Percentiles rank a stretch among this genome's conserved stretches.
phyloP scores from a whole-genome alignment of 768 basidiomycete species.

The Lactarius akahatsu region DNA sequence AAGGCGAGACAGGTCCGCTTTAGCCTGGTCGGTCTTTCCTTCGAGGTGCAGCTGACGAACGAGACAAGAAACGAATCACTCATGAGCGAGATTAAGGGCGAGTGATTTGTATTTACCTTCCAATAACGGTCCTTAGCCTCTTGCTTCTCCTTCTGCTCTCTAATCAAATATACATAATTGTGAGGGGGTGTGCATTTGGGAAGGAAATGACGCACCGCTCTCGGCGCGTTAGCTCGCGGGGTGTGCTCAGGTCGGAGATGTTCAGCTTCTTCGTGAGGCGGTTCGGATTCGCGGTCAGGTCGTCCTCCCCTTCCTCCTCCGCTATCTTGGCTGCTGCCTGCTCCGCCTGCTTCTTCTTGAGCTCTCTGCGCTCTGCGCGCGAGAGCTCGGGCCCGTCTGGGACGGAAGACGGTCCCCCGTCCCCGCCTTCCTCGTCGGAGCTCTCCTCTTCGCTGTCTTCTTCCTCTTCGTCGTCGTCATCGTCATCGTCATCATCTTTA shows the following conservation, averaged over 20 bases:
- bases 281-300: conserved; percentile 77
- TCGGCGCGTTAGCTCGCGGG: conserved; percentile 59
- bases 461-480: conserved; percentile 32
- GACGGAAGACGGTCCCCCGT: conserved; percentile 34
- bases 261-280: conserved; percentile 70
- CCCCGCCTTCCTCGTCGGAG: conserved; percentile 38
- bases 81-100: neutral
- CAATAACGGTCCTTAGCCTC: conserved; percentile 85
- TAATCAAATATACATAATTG: conserved; percentile 33
- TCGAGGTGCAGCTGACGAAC: conserved; percentile 56
- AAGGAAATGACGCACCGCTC: conserved; percentile 50
- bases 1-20: conserved; percentile 82
- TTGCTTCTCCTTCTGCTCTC: conserved; percentile 90
- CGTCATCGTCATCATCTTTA: conserved; percentile 27
- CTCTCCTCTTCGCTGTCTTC: conserved; percentile 41
- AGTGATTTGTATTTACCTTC: conserved; percentile 52
- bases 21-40: conserved; percentile 91
- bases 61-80: conserved; percentile 3
- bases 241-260: conserved; percentile 68
- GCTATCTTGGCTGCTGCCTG: conserved; percentile 42
- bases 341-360: conserved; percentile 74
- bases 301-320: conserved; percentile 61
- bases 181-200: neutral
- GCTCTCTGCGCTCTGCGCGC: conserved; percentile 69
- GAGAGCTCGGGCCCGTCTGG: conserved; percentile 54